phyloP scores from a whole-genome alignment of 805 yeast genomes.

The Saccharomycopsis selenospora region DNA sequence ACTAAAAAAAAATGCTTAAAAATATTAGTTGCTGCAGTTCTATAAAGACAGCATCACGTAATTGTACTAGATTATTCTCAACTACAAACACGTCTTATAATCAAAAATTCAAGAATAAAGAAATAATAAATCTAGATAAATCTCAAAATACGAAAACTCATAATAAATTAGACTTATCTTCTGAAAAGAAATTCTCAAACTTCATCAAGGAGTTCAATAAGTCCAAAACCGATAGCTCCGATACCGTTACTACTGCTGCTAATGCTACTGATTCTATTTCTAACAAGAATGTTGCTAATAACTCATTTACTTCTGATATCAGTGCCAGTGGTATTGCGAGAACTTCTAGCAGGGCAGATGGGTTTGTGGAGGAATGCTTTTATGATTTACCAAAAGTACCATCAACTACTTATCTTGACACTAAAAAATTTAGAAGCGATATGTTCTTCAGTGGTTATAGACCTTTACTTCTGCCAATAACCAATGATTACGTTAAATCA shows the following conservation, averaged over 20 bases:
- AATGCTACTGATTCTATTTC: not conserved
- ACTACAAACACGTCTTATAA: not conserved
- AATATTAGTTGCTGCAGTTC: not conserved
- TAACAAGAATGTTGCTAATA: not conserved
- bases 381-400: slow-evolving; percentile 15
- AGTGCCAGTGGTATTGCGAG: too few species aligned
- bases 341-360: not conserved
- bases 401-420: slow-evolving; percentile 17
- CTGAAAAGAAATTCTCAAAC: slow-evolving; percentile 18
- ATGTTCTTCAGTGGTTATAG: slow-evolving; percentile 18
- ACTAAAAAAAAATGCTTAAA: not conserved
- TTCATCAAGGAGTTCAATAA: slow-evolving; percentile 18
- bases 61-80: not conserved
- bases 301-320: too few species aligned
- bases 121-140: not conserved
- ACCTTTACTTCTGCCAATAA: slow-evolving; percentile 17
- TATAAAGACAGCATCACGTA: not conserved
- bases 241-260: not conserved
- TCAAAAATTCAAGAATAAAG: not conserved
- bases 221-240: not conserved
- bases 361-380: not conserved
- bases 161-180: slow-evolving; percentile 9
- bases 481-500: slow-evolving; percentile 6
- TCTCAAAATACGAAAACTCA: not conserved
- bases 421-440: slow-evolving; percentile 15